Evolutionary conservation across 1,284 basidiomycete species (phyloP).

Genomic region (Ustilago xerochloae): DNA sequence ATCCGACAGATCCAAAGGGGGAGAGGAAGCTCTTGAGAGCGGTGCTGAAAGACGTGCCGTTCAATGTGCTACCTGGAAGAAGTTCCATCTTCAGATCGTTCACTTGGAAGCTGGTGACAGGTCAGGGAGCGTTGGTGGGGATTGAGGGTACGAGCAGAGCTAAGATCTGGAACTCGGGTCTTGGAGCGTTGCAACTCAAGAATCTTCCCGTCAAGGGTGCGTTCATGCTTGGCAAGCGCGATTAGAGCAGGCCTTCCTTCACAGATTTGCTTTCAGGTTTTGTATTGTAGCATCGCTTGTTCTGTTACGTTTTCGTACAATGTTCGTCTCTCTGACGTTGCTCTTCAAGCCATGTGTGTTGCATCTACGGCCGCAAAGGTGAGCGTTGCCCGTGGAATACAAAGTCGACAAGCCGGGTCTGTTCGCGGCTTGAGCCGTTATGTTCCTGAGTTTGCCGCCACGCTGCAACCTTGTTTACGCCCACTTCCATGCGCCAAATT

Average conservation of each 20-base stretch:
- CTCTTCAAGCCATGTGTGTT: too few relatives aligned
- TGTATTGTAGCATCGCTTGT: neutral
- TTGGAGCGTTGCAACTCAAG: constrained; percentile 51
- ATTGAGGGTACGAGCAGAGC: constrained; percentile 57
- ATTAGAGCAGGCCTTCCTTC: constrained; percentile 6
- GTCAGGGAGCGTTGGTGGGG: constrained; percentile 59
- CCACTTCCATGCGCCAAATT: neutral
- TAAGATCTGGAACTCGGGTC: constrained; percentile 63
- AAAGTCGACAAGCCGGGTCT: too few relatives aligned
- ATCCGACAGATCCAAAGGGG: constrained; percentile 52
- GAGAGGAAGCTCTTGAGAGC: constrained; percentile 54
- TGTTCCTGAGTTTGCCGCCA: neutral
- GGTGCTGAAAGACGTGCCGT: constrained; percentile 60
- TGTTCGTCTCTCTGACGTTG: constrained; percentile 3
- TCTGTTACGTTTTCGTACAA: neutral
- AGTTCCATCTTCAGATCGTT: constrained; percentile 54
- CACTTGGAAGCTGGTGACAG: constrained; percentile 61
- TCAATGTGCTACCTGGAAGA: constrained; percentile 56
- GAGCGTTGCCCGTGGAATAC: too few relatives aligned
- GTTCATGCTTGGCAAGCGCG: constrained; percentile 57
- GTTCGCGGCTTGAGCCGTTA: too few relatives aligned
- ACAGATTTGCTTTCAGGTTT: neutral
- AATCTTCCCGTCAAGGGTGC: constrained; percentile 61
- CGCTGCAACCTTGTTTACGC: neutral
- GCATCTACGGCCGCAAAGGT: too few relatives aligned